Evolutionary conservation across 768 basidiomycete genomes (phyloP).

Genomic region (Coprinellus aureogranulatus): DNA sequence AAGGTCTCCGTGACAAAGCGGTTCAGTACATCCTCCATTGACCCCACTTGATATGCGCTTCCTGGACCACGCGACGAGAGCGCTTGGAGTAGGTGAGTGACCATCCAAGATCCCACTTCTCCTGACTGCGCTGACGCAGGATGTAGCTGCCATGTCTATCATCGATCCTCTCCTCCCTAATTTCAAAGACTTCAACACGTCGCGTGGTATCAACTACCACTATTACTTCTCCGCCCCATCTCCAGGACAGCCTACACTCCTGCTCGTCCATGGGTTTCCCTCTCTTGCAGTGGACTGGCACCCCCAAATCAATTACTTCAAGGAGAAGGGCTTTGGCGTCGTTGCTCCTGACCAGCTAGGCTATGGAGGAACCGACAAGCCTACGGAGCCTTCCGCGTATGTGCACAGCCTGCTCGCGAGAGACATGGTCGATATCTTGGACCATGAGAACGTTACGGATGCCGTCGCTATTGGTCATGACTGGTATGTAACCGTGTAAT

Average conservation of each 20-base stretch:
- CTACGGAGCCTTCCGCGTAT: slow-evolving; percentile 36
- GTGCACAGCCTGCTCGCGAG: slow-evolving; percentile 28
- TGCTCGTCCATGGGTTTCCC: slow-evolving; percentile 49
- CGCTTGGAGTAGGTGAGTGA: too few species aligned
- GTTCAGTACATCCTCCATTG: too few species aligned
- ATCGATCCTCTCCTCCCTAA: slow-evolving; percentile 9
- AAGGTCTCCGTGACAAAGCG: too few species aligned
- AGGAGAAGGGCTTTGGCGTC: slow-evolving; percentile 39
- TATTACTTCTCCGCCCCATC: slow-evolving; percentile 31
- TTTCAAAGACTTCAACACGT: slow-evolving; percentile 29
- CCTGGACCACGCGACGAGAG: too few species aligned
- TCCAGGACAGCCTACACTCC: slow-evolving; percentile 29
- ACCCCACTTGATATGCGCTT: too few species aligned
- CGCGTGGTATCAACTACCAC: slow-evolving; percentile 34
- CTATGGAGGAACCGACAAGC: slow-evolving; percentile 50
- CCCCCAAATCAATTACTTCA: slow-evolving; percentile 37
- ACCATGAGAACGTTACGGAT: slow-evolving; percentile 29
- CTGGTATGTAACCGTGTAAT: slow-evolving; percentile 24
- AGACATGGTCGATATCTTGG: slow-evolving; percentile 44
- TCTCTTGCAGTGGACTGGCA: slow-evolving; percentile 39
- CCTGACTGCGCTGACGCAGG: too few species aligned
- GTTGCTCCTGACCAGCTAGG: slow-evolving; percentile 53
- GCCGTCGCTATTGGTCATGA: slow-evolving; percentile 44
- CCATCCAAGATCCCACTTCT: too few species aligned
- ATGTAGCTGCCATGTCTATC: not conserved